A percentile compares a stretch with the other conserved stretches of the same genome.
phyloP scores from a whole-genome alignment of 75 land plant genomes.

The Sequoiadendron giganteum region DNA sequence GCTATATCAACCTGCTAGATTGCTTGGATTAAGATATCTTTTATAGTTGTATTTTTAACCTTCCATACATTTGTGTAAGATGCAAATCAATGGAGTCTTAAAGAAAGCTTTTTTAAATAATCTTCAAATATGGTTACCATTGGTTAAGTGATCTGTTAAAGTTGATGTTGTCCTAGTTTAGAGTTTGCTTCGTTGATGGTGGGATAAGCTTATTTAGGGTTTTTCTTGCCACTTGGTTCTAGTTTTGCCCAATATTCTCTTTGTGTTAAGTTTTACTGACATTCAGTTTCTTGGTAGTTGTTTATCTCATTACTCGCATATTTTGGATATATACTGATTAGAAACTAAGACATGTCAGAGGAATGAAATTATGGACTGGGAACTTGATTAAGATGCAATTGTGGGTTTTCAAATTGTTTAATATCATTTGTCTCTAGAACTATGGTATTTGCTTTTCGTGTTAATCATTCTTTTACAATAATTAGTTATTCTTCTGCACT shows the following conservation, averaged over 20 bases:
- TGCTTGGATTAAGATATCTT: background rate
- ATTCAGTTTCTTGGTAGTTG: background rate
- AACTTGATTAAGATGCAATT: background rate
- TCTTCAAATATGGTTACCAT: background rate
- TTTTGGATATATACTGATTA: background rate
- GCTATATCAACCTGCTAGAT: background rate
- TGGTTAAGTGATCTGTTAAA: background rate
- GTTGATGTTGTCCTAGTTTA: background rate
- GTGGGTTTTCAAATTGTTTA: background rate
- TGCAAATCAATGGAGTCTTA: background rate
- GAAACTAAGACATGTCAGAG: background rate
- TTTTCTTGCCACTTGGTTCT: background rate
- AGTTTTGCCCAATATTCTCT: background rate
- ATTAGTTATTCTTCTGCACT: background rate
- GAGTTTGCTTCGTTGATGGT: background rate
- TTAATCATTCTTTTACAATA: slow-evolving; percentile 3
- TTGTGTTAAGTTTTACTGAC: background rate
- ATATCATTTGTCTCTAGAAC: background rate
- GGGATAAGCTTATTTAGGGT: background rate
- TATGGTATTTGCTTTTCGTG: background rate
- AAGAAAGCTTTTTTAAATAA: background rate
- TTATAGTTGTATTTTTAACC: background rate
- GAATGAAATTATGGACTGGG: background rate
- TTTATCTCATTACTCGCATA: background rate
- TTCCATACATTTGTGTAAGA: background rate